Conservation (phyloP, 257 asterid species). For the Schizonepeta tenuifolia region DNA sequence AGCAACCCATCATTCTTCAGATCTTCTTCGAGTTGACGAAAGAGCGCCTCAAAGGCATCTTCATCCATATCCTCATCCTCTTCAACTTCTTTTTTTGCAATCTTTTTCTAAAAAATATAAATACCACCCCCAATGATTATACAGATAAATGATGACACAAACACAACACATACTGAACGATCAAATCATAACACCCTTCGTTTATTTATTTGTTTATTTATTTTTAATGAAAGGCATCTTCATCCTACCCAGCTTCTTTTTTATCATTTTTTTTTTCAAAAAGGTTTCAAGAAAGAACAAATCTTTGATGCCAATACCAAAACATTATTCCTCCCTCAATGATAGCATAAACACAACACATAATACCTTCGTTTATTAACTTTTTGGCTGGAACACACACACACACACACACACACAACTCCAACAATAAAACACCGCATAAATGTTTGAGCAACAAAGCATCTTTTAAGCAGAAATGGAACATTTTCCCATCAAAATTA, state of each 20-base stretch:
- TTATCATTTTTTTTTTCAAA: too few species aligned
- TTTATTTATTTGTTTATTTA: too few species aligned
- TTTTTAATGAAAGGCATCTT: too few species aligned
- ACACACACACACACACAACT: neutral
- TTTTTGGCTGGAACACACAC: neutral
- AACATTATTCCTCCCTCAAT: too few species aligned
- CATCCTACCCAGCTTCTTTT: too few species aligned
- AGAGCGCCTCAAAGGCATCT: conserved; percentile 96
- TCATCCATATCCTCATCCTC: conserved; percentile 66
- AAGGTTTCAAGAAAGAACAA: too few species aligned
- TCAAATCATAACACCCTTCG: neutral
- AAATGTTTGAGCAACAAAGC: conserved; percentile 15
- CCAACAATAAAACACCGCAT: conserved; percentile 4
- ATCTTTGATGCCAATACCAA: too few species aligned
- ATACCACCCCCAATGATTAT: too few species aligned
- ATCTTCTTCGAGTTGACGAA: conserved; percentile 85
- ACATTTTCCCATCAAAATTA: neutral
- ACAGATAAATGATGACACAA: neutral
- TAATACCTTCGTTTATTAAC: neutral
- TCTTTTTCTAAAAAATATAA: conserved; percentile 54
- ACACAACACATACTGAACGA: neutral
- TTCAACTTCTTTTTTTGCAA: conserved; percentile 34
- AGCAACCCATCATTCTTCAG: conserved; percentile 67
- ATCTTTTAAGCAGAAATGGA: neutral
- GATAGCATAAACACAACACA: neutral